Conservation (phyloP, 192 early-diverging fungal genomes). For the Coemansia sp. region DNA sequence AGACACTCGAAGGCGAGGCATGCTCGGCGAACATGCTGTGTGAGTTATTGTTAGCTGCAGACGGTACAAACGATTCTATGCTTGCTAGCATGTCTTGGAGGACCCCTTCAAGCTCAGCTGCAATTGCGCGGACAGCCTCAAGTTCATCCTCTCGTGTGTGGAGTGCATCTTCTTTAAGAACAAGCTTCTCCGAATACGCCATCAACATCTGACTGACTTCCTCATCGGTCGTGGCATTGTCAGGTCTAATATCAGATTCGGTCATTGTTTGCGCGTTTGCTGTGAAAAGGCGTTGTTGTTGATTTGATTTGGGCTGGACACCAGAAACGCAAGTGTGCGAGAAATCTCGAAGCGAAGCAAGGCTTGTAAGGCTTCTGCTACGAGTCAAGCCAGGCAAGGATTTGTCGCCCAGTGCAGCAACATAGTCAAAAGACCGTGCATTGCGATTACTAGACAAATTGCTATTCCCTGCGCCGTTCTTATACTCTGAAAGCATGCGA, state of each 20-base stretch:
- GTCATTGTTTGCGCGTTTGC: slow-evolving; percentile 40
- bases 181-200: slow-evolving; percentile 50
- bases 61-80: neutral
- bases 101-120: slow-evolving; percentile 17
- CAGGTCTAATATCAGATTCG: neutral
- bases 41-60: neutral
- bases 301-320: neutral
- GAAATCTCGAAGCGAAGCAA: slow-evolving; percentile 6
- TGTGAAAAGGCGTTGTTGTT: neutral
- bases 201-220: slow-evolving; percentile 38
- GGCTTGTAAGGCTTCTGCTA: slow-evolving; percentile 10
- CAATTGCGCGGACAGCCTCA: slow-evolving; percentile 24
- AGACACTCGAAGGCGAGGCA: slow-evolving; percentile 1
- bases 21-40: slow-evolving; percentile 5
- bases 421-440: slow-evolving; percentile 9
- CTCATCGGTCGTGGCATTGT: slow-evolving; percentile 9
- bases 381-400: slow-evolving; percentile 9
- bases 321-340: neutral
- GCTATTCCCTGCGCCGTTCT: neutral
- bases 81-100: slow-evolving; percentile 23
- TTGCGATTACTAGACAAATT: neutral
- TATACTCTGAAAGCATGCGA: slow-evolving; percentile 11
- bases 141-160: slow-evolving; percentile 53
- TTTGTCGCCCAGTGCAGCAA: neutral
- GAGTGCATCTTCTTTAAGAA: slow-evolving; percentile 47